phyloP scores from a whole-genome alignment of 169 alveolate species.

The Cryptosporidium tyzzeri region DNA sequence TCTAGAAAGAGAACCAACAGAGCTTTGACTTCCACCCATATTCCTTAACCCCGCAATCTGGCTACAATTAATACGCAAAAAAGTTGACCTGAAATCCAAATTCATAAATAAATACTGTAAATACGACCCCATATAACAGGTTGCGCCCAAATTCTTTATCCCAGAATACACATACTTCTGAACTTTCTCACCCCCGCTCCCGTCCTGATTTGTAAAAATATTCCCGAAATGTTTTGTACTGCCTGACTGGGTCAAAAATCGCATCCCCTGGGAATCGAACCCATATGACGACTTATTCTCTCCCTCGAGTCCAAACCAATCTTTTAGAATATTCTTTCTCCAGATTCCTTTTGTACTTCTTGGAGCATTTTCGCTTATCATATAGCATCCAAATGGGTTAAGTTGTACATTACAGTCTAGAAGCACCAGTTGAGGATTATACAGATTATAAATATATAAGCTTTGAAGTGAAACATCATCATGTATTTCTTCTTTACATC shows the following conservation, averaged over 20 bases:
- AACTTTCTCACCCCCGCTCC: background rate
- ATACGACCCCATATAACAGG: slow-evolving; percentile 75
- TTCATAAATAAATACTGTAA: slow-evolving; percentile 74
- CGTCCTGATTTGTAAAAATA: background rate
- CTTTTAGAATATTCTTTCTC: slow-evolving; percentile 40
- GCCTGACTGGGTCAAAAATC: background rate
- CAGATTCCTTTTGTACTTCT: slow-evolving; percentile 72
- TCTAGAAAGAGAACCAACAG: background rate
- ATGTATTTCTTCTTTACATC: background rate
- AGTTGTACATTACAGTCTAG: slow-evolving; percentile 51
- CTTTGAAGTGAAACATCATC: slow-evolving; percentile 22
- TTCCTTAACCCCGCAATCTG: background rate
- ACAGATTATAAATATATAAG: slow-evolving; percentile 42
- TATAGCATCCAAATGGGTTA: slow-evolving; percentile 62
- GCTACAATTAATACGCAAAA: slow-evolving; percentile 14
- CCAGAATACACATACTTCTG: slow-evolving; percentile 68
- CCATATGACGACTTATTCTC: slow-evolving; percentile 1
- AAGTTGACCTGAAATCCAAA: slow-evolving; percentile 69
- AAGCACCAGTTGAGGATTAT: slow-evolving; percentile 48
- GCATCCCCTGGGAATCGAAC: slow-evolving; percentile 18
- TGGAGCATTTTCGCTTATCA: slow-evolving; percentile 55
- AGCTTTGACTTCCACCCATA: background rate
- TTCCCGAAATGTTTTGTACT: background rate
- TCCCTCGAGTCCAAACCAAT: slow-evolving; percentile 54
- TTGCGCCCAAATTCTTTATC: slow-evolving; percentile 65